Conservation (phyloP, 805 yeast genomes). For the Pichia occidentalis region DNA sequence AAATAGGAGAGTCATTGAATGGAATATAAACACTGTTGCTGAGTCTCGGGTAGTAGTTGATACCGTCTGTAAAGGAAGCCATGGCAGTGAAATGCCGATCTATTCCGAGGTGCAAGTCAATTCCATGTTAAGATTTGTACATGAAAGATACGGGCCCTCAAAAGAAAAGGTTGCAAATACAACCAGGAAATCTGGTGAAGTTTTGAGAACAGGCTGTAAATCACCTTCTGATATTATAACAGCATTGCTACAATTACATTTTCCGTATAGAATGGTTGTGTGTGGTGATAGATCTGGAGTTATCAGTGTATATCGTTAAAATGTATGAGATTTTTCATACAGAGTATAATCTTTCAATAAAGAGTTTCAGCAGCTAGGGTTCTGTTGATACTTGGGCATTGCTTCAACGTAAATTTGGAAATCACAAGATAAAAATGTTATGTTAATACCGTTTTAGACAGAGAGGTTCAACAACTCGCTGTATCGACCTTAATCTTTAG, state of each 20-base stretch:
- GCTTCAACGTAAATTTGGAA: too few species aligned
- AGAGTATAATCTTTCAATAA: too few species aligned
- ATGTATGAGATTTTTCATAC: too few species aligned
- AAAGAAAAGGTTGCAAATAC: too few species aligned
- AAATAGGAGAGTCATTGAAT: conserved; percentile 26
- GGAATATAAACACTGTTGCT: conserved; percentile 33
- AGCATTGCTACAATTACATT: conserved; percentile 1
- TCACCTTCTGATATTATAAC: conserved; percentile 9
- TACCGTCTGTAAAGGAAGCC: conserved; percentile 8
- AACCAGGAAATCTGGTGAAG: conserved; percentile 8
- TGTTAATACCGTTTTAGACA: too few species aligned
- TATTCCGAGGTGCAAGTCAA: conserved; percentile 32
- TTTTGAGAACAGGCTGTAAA: conserved; percentile 14
- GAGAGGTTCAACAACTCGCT: too few species aligned
- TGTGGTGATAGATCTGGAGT: conserved; percentile 64
- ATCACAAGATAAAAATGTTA: too few species aligned
- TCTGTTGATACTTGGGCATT: too few species aligned
- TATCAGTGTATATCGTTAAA: conserved; percentile 49
- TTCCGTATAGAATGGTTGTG: conserved; percentile 43
- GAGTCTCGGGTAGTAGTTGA: conserved; percentile 30
- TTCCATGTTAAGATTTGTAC: conserved; percentile 35
- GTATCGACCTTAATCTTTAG: too few species aligned
- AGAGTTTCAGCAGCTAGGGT: too few species aligned
- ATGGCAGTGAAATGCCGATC: conserved; percentile 12
- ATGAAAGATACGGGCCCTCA: conserved; percentile 29